Evolutionary conservation across 2,329 filamentous ascomycete species (phyloP).

Genomic region (Calonectria crousiana): DNA sequence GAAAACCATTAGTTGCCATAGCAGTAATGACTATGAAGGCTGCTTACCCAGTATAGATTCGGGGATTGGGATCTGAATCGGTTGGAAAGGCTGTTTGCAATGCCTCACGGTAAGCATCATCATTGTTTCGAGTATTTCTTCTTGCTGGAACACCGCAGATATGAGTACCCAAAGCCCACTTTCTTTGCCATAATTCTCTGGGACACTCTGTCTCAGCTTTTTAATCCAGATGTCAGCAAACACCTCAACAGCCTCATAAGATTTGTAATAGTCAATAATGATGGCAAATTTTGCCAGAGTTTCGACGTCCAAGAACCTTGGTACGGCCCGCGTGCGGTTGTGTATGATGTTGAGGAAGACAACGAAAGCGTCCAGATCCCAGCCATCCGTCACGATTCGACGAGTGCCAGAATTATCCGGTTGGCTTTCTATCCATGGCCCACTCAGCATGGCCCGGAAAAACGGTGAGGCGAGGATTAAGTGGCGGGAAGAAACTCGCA

Average conservation of each 20-base stretch:
- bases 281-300: conserved; percentile 5
- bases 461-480: not conserved
- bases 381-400: not conserved
- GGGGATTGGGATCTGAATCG: conserved; percentile 2
- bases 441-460: not conserved
- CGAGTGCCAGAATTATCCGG: not conserved
- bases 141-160: not conserved
- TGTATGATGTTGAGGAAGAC: conserved; percentile 14
- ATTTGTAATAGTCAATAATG: conserved; percentile 25
- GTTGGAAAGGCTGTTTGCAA: conserved; percentile 10
- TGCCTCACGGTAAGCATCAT: conserved; percentile 19
- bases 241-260: not conserved
- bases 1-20: not conserved
- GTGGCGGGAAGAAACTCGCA: not conserved
- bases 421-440: not conserved
- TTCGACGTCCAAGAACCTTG: fast-evolving
- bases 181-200: not conserved
- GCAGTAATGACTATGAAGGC: fast-evolving
- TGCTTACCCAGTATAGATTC: not conserved
- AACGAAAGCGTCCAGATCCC: not conserved
- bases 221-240: conserved; percentile 7
- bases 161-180: not conserved
- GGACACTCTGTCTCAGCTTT: not conserved
- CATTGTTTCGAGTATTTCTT: not conserved
- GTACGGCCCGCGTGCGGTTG: not conserved